Percentiles rank a stretch among this genome's conserved stretches.
Evolutionary conservation across 2,329 filamentous ascomycete genomes (phyloP).

Genomic region (Bipolaris zeicola): DNA sequence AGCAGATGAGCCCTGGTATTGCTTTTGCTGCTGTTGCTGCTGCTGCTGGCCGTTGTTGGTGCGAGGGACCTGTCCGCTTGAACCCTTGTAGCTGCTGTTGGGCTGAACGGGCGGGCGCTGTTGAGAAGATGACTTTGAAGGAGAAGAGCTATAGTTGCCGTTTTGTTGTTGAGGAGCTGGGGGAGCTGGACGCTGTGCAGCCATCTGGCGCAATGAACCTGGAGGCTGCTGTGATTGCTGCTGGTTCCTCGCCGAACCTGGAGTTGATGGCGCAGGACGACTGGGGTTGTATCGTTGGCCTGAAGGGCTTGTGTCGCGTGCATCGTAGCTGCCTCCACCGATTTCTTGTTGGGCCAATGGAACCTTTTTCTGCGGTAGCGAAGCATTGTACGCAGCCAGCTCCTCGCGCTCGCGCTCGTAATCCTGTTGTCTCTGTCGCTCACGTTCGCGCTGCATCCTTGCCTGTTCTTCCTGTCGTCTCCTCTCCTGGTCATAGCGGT

Average conservation of each 20-base stretch:
- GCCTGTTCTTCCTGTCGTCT: constrained; percentile 51
- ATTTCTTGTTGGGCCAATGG: constrained; percentile 90
- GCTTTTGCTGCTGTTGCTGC: constrained; percentile 45
- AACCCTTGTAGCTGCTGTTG: constrained; percentile 46
- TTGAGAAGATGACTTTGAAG: constrained; percentile 37
- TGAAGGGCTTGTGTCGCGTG: constrained; percentile 52
- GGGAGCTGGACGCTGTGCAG: constrained; percentile 83
- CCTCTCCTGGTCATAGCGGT: constrained; percentile 37
- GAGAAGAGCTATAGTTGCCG: constrained; percentile 35
- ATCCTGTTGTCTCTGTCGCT: constrained; percentile 49
- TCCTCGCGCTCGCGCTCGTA: constrained; percentile 65
- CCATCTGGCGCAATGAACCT: constrained; percentile 57
- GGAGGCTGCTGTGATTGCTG: constrained; percentile 61
- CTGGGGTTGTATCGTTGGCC: constrained; percentile 79
- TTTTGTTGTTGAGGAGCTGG: constrained; percentile 62
- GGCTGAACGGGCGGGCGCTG: constrained; percentile 52
- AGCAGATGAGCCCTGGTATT: constrained; percentile 52
- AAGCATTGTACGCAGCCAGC: constrained; percentile 86
- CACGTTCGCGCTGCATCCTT: constrained; percentile 43
- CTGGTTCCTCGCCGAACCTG: constrained; percentile 56
- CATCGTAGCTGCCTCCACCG: constrained; percentile 64
- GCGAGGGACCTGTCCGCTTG: constrained; percentile 50
- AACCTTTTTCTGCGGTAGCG: constrained; percentile 78
- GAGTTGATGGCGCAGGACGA: constrained; percentile 81
- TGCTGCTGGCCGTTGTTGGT: constrained; percentile 52